Base-by-base conservation (phyloP, 257 asterid species). In the Lantana camara region DNA sequence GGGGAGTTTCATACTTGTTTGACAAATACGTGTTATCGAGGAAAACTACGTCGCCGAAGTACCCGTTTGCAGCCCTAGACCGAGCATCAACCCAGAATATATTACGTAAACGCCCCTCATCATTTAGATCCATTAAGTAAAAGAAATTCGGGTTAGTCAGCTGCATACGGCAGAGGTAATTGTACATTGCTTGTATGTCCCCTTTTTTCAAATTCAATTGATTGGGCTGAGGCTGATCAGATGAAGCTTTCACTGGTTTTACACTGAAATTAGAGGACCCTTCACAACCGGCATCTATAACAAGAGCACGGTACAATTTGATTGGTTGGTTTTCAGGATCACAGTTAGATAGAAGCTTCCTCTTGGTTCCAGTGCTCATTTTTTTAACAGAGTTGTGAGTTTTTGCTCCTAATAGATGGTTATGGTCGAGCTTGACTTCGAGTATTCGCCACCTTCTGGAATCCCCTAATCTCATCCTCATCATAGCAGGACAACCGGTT, bases 401-500 rank as follows among this genome's bases (percentile, higher is more conserved):
- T 69, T 85, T 81, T 3, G 77, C 80, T 48, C 86, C 85, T 78
- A 90, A 85, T 55, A 62, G 60, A 66, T 90, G 96, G 75, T 88
- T 90, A 78, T 90, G 97, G 37, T 85, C 92, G 7, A 85, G 89
- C 37, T 73, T 79, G 30, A 79, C 93, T 68, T 85, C 97, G 32
- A 83, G 86, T 24, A 87, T 77, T 44, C 92, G 79, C 97, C 97
- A 90, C 64, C 96, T 83, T 67, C 65, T 85, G 24, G 92, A 83
- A 55, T 80, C 87, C 54, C 68, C 83, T 57, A 85, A 73, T 63
- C 96, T 83, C 82, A 85, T 67, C 71, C 95, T 78, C 71, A 90
- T 51, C 95, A 90, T 90, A 15, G 95, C 97, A 60, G 79, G 84
- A 70, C 96, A 90, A 41, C 97, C 96, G 0, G 97, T 87, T 72